Percentiles rank a stretch among this genome's conserved stretches.
These are phyloP conservation scores for Cladophialophora chaetospira DNA, from an alignment of 2,329 filamentous ascomycete genomes.

Conservation along the genomic window DNA sequence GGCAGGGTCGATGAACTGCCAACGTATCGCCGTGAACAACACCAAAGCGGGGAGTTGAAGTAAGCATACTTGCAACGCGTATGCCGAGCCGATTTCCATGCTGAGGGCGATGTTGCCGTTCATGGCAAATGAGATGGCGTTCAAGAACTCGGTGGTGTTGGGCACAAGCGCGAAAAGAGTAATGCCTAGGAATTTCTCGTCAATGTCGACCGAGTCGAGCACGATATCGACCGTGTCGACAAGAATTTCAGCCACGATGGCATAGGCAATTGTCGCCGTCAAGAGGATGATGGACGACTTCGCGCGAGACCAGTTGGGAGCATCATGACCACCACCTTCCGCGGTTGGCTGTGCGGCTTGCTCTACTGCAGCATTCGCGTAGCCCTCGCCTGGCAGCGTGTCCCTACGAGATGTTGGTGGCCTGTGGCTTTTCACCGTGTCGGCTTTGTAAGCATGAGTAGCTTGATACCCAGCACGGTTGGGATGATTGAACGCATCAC, in stretches of 20 bases:
- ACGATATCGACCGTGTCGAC: slow-evolving; percentile 98
- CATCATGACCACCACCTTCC: slow-evolving; percentile 77
- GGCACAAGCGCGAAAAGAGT: slow-evolving; percentile 95
- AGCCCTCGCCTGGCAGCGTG: slow-evolving; percentile 39
- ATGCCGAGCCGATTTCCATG: slow-evolving; percentile 98
- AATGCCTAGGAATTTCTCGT: slow-evolving; percentile 96
- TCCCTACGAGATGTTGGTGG: slow-evolving; percentile 38
- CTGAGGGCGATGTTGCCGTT: slow-evolving; percentile 98
- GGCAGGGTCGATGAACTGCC: slow-evolving; percentile 55
- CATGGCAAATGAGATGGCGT: slow-evolving; percentile 99
- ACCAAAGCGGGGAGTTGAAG: slow-evolving; percentile 93
- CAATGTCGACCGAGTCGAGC: slow-evolving; percentile 82
- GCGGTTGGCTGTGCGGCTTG: slow-evolving; percentile 37
- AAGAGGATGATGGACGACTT: slow-evolving; percentile 91
- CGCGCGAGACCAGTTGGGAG: slow-evolving; percentile 93
- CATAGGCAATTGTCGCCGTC: slow-evolving; percentile 86
- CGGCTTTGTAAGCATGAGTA: slow-evolving; percentile 38
- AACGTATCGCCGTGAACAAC: slow-evolving; percentile 80
- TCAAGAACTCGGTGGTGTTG: slow-evolving; percentile 97
- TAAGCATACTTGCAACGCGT: slow-evolving; percentile 92
- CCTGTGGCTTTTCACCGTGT: slow-evolving; percentile 34
- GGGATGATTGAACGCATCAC: slow-evolving; percentile 65
- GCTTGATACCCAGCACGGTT: slow-evolving; percentile 52
- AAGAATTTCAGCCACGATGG: slow-evolving; percentile 94
- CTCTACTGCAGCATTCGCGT: slow-evolving; percentile 53